phyloP scores from a whole-genome alignment of 495 filamentous ascomycete species.

The Penicillium angulare region DNA sequence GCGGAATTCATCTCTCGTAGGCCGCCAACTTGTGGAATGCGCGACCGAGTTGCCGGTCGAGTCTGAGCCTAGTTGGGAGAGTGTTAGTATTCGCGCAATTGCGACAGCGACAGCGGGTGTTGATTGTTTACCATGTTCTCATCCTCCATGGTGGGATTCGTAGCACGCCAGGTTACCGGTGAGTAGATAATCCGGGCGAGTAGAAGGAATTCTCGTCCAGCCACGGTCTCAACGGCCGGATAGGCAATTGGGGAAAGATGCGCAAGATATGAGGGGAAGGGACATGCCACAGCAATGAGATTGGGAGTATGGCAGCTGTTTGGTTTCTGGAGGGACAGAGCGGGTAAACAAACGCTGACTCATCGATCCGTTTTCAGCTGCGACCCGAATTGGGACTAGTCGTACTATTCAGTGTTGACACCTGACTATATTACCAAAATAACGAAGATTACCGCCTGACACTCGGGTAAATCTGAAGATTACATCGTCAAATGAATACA shows the following conservation, averaged over 20 bases:
- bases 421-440: no score
- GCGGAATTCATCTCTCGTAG: constrained; percentile 62
- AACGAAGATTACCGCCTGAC: no score
- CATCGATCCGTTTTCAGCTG: constrained; percentile 9
- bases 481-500: no score
- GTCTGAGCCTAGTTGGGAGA: constrained; percentile 20
- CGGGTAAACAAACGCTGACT: constrained; percentile 42
- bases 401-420: no score
- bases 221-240: constrained; percentile 17
- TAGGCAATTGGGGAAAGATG: neutral
- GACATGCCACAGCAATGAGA: constrained; percentile 11
- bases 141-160: constrained; percentile 33
- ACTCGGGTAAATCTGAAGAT: no score
- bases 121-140: constrained; percentile 34
- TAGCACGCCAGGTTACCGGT: constrained; percentile 27
- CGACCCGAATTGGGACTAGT: constrained; percentile 17
- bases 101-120: constrained; percentile 8
- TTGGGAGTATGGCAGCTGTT: constrained; percentile 6
- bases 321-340: constrained; percentile 42
- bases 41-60: constrained; percentile 30
- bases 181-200: constrained; percentile 27
- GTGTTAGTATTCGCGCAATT: constrained; percentile 2
- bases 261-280: neutral
- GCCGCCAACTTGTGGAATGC: constrained; percentile 35
- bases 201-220: constrained; percentile 24